A percentile compares a stretch with the other conserved stretches of the same genome.
Conservation (phyloP, 768 basidiomycete species). For the Asterophora parasitica region DNA sequence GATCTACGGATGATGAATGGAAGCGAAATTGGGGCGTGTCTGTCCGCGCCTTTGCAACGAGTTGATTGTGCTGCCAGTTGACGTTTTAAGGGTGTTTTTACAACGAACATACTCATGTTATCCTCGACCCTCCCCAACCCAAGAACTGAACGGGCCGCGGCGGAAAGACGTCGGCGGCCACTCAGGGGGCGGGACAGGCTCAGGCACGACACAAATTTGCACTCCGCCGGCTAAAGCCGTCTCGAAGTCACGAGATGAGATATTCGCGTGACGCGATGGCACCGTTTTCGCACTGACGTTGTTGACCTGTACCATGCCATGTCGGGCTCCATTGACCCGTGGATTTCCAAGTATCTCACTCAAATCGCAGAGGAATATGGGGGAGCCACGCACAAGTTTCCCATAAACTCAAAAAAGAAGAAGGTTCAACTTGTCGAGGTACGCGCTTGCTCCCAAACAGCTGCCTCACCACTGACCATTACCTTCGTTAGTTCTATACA, state of each 20-base stretch:
- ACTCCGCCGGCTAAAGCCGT: not conserved
- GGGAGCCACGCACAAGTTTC: slow-evolving; percentile 33
- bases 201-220: not conserved
- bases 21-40: not conserved
- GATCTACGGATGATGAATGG: slow-evolving; percentile 10
- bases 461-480: not conserved
- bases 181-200: no score
- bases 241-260: slow-evolving; percentile 16
- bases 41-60: not conserved
- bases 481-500: slow-evolving; percentile 47
- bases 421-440: slow-evolving; percentile 62
- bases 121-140: not conserved
- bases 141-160: no score
- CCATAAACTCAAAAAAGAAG: slow-evolving; percentile 32
- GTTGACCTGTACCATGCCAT: slow-evolving; percentile 16
- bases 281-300: no score
- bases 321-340: slow-evolving; percentile 40
- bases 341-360: slow-evolving; percentile 54
- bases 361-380: slow-evolving; percentile 49
- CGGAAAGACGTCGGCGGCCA: not conserved
- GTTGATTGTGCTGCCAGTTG: not conserved
- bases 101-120: not conserved
- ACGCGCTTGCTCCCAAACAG: slow-evolving; percentile 1
- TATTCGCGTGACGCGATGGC: slow-evolving; percentile 7
- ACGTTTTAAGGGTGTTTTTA: not conserved